Evolutionary conservation across 306 rosid genomes (phyloP).

Genomic region (Begonia fuchsioides): DNA sequence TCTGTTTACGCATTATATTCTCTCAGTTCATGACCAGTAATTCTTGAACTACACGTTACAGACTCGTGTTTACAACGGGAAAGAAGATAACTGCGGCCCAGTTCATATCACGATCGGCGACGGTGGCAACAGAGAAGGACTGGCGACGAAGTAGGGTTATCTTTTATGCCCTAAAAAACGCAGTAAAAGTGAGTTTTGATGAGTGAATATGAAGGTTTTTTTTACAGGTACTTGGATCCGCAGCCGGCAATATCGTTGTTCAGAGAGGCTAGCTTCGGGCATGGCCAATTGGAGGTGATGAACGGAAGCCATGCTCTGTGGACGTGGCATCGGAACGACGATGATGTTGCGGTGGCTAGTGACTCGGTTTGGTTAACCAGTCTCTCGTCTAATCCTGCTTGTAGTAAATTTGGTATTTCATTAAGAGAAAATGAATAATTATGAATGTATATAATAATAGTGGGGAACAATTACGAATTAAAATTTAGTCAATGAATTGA

Average conservation of each 20-base stretch:
- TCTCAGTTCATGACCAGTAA: neutral
- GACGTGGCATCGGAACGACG: constrained; percentile 64
- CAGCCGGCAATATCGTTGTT: constrained; percentile 50
- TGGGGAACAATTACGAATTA: too few species aligned
- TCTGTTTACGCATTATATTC: neutral
- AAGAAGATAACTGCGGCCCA: constrained; percentile 46
- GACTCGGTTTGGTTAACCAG: constrained; percentile 45
- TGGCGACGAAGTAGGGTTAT: constrained; percentile 35
- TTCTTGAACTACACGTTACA: constrained; percentile 4
- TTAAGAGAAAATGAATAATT: too few species aligned
- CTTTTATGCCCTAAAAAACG: neutral
- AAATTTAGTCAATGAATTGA: too few species aligned
- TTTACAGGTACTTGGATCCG: constrained; percentile 32
- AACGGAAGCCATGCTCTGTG: constrained; percentile 60
- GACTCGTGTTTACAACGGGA: constrained; percentile 62
- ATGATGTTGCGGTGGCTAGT: constrained; percentile 21
- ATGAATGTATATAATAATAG: too few species aligned
- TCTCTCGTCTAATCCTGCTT: constrained; percentile 30
- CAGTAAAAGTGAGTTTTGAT: too few species aligned
- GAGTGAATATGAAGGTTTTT: neutral
- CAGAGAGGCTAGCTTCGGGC: constrained; percentile 85
- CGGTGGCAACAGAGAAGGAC: constrained; percentile 97
- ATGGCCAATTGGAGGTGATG: constrained; percentile 43
- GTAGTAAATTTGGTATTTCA: constrained; percentile 10
- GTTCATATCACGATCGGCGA: constrained; percentile 71